These are phyloP conservation scores for Exophiala sideris DNA, from an alignment of 2,329 filamentous ascomycete genomes.

Conservation along the genomic window DNA sequence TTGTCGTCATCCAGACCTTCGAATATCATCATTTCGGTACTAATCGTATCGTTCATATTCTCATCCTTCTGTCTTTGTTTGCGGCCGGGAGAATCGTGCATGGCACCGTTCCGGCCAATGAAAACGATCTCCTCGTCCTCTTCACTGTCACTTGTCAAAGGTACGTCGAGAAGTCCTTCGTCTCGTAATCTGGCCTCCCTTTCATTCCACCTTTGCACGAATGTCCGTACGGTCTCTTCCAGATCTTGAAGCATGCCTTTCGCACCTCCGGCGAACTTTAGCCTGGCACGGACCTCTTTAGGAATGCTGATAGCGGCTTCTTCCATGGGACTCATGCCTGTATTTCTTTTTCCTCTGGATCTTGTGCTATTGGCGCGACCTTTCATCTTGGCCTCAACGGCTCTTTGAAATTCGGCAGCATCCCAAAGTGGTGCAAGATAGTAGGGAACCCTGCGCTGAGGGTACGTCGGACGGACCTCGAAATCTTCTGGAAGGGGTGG, in stretches of 20 bases:
- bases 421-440: constrained; percentile 88
- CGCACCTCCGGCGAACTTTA: constrained; percentile 77
- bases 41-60: constrained; percentile 35
- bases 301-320: constrained; percentile 55
- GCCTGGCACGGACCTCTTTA: constrained; percentile 71
- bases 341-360: constrained; percentile 36
- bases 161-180: constrained; percentile 45
- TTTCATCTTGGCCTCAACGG: constrained; percentile 38
- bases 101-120: constrained; percentile 65
- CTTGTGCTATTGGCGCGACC: constrained; percentile 34
- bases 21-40: constrained; percentile 69
- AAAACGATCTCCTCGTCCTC: constrained; percentile 91
- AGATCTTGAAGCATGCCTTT: constrained; percentile 76
- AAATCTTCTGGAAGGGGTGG: constrained; percentile 81
- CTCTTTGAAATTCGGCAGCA: constrained; percentile 44
- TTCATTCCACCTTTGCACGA: constrained; percentile 62
- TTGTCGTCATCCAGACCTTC: constrained; percentile 74
- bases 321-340: constrained; percentile 34
- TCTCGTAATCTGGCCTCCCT: constrained; percentile 47
- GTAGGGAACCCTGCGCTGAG: constrained; percentile 73
- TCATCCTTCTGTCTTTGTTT: constrained; percentile 52
- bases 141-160: constrained; percentile 35
- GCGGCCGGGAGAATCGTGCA: constrained; percentile 57
- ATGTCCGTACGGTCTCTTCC: constrained; percentile 77
- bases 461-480: constrained; percentile 77